Percentiles rank a stretch among this genome's conserved stretches.
These are phyloP conservation scores for Cucumis variabilis DNA, from an alignment of 331 rosid genomes.

Conservation along the genomic window DNA sequence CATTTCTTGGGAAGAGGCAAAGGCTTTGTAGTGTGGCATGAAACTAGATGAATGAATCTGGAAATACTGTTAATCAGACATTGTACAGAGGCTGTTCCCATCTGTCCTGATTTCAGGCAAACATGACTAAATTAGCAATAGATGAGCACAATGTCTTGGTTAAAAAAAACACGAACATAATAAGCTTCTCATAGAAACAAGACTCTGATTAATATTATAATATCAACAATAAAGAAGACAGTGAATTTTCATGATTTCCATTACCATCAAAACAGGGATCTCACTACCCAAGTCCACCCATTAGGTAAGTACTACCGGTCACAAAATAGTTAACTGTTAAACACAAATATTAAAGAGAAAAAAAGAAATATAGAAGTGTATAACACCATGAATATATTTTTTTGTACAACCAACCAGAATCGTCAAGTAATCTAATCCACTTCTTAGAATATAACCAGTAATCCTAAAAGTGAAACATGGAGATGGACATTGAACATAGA, in stretches of 20 bases:
- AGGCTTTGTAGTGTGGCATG: conserved; percentile 65
- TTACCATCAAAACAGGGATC: neutral
- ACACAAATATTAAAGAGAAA: too few relatives aligned
- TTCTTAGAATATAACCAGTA: neutral
- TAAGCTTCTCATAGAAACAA: neutral
- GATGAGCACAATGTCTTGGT: neutral
- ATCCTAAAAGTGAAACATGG: too few relatives aligned
- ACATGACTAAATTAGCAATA: conserved; percentile 8
- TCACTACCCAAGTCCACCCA: neutral
- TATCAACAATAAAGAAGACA: neutral
- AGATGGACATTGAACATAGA: neutral
- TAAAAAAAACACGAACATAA: neutral
- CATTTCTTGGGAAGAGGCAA: conserved; percentile 71
- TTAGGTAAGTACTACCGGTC: too few relatives aligned
- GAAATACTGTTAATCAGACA: conserved; percentile 87
- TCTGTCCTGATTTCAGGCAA: conserved; percentile 61
- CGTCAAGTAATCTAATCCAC: neutral
- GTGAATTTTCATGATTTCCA: neutral
- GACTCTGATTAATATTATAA: neutral
- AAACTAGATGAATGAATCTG: conserved; percentile 84
- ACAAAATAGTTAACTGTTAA: neutral
- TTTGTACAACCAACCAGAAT: neutral
- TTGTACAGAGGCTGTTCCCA: conserved; percentile 65
- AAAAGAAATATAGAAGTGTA: neutral
- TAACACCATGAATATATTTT: neutral